A percentile compares a stretch with the other conserved stretches of the same genome.
These are phyloP conservation scores for Pyricularia pennisetigena DNA, from an alignment of 2,329 filamentous ascomycete species.

Conservation along the genomic window DNA sequence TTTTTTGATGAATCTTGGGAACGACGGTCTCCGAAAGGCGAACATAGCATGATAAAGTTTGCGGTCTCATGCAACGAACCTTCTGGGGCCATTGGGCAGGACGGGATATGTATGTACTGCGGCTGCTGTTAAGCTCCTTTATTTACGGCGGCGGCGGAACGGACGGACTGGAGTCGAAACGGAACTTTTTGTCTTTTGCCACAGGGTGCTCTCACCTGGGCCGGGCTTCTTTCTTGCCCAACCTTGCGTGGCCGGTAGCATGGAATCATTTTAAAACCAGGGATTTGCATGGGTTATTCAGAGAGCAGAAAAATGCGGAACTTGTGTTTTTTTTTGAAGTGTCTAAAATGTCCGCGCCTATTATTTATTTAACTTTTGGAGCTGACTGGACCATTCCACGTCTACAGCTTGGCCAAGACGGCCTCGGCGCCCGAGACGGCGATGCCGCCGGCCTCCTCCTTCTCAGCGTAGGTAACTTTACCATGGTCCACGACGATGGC, in stretches of 20 bases:
- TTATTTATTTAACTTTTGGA: neutral
- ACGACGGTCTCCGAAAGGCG: neutral
- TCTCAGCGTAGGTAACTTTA: constrained; percentile 72
- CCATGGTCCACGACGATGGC: constrained; percentile 76
- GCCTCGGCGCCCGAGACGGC: constrained; percentile 42
- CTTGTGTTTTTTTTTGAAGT: neutral
- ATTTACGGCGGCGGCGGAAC: constrained; percentile 7
- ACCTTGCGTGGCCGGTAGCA: constrained; percentile 11
- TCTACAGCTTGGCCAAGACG: constrained; percentile 42
- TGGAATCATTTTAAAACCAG: constrained; percentile 10
- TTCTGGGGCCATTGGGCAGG: neutral
- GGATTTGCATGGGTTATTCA: constrained; percentile 10
- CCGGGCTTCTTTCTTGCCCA: constrained; percentile 8
- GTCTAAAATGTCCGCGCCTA: neutral
- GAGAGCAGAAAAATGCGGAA: neutral
- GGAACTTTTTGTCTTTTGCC: constrained; percentile 7
- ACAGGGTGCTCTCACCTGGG: constrained; percentile 9
- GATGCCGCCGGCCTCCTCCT: constrained; percentile 44
- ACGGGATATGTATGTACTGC: neutral
- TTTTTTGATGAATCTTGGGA: constrained; percentile 13
- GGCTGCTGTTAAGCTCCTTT: constrained; percentile 6
- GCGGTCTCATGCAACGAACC: neutral
- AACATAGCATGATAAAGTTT: neutral
- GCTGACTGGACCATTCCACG: neutral
- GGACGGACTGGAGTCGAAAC: constrained; percentile 4